phyloP scores from a whole-genome alignment of 1,139 yeast genomes.

The Pichia cactophila region DNA sequence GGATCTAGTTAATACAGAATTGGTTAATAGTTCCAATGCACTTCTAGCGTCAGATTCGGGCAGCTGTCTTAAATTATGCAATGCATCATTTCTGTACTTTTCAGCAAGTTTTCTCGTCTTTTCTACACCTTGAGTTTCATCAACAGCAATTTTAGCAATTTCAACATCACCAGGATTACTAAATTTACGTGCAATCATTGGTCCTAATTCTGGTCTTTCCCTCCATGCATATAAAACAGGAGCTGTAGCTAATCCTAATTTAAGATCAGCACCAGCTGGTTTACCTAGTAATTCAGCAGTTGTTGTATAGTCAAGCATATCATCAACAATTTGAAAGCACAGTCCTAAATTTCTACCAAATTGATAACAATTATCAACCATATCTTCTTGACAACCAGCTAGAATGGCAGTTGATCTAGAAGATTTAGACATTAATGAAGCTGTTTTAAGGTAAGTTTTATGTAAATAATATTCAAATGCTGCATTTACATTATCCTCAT shows the following conservation, averaged over 20 bases:
- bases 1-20: conserved; percentile 68
- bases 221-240: conserved; percentile 95
- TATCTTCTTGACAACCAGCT: conserved; percentile 69
- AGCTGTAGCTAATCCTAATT: conserved; percentile 93
- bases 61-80: conserved; percentile 57
- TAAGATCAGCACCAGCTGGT: conserved; percentile 92
- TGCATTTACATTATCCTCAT: conserved; percentile 66
- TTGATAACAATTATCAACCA: conserved; percentile 79
- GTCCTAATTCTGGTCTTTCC: conserved; percentile 76
- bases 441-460: conserved; percentile 92
- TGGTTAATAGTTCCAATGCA: conserved; percentile 80
- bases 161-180: conserved; percentile 77
- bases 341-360: conserved; percentile 91
- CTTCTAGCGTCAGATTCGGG: conserved; percentile 88
- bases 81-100: conserved; percentile 68
- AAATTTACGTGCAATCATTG: conserved; percentile 77
- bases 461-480: conserved; percentile 93
- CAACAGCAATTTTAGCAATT: conserved; percentile 66
- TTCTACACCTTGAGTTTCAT: conserved; percentile 62
- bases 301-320: conserved; percentile 87
- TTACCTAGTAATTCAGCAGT: conserved; percentile 80
- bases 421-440: conserved; percentile 90
- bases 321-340: conserved; percentile 95
- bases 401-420: conserved; percentile 90
- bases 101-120: conserved; percentile 74